Evolutionary conservation across 2,329 filamentous ascomycete genomes (phyloP), one percentile per base, ranked within the genome.

Genomic region (Aspergillus fructus): DNA sequence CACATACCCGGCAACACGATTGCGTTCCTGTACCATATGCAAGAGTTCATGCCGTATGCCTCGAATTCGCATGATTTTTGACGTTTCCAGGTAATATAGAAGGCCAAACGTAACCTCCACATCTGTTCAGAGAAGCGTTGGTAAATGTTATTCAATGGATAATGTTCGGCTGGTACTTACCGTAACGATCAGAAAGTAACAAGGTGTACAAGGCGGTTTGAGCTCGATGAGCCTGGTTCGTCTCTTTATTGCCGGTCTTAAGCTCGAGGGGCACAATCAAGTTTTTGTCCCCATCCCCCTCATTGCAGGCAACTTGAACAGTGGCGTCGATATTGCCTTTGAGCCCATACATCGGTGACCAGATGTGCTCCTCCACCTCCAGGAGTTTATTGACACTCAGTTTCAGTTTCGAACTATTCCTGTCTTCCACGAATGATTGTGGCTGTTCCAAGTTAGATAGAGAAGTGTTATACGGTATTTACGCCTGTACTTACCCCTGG

Each of bases 291-390:
- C 84, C 81, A n/a, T 83, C 78, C 24, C 86, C 84, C 56, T 96
- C 89, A 55, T 85, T 80, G 80, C 97, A 89, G 0, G 84, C 85
- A 15, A 94, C 89, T 76, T 99, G 91, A 1, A 99, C 90, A 0
- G 94, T 97, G 27, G 94, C 94, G 76, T 99, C 94, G 59, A 99
- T 94, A 66, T 97, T 99, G 30, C 94, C 94, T 73, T 99, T 99
- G 15, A 99, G 80, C 0, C 94, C 94, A 71, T 96, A 99, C 85
- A 92, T 93, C 0, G 94, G 94, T 6, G 93, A 97, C 94, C 94
- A 99, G 27, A 99, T 87, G 70, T 97, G 94, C 73, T 99, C 94
- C 72, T 99, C 94, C 9, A 99, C 90, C 70, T 97, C 94, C 13
- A 99, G 87, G 27, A 99, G 80, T 71, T 97, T 99, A 68, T 88